These are phyloP conservation scores for Allodekkera sacchari DNA, from an alignment of 805 yeast genomes.

Conservation along the genomic window DNA sequence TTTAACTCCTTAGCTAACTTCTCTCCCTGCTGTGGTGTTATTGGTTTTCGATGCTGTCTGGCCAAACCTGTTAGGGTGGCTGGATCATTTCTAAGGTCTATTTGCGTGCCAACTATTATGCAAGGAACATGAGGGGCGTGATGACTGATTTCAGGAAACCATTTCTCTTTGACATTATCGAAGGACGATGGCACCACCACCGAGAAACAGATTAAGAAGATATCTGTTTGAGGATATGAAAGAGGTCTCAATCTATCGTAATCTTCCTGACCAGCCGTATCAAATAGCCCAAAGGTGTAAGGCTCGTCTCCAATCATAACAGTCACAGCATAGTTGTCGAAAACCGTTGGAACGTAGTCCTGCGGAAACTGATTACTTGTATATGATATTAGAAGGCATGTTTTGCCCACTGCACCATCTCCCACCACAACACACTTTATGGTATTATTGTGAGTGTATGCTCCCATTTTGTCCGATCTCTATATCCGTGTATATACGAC, in stretches of 20 bases:
- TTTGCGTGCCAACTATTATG: slow-evolving; percentile 93
- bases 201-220: slow-evolving; percentile 89
- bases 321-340: slow-evolving; percentile 90
- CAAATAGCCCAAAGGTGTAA: slow-evolving; percentile 92
- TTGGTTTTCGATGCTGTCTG: slow-evolving; percentile 84
- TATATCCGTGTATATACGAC: too few species aligned
- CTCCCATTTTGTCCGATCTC: too few species aligned
- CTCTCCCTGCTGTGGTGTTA: slow-evolving; percentile 81
- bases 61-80: slow-evolving; percentile 82
- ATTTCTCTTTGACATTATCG: slow-evolving; percentile 95
- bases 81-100: slow-evolving; percentile 90
- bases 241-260: slow-evolving; percentile 95
- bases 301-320: slow-evolving; percentile 98
- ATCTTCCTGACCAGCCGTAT: slow-evolving; percentile 99
- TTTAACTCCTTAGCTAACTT: slow-evolving; percentile 87
- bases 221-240: slow-evolving; percentile 95
- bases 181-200: slow-evolving; percentile 96
- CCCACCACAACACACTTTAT: slow-evolving; percentile 98
- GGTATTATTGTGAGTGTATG: slow-evolving; percentile 49
- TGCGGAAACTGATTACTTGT: slow-evolving; percentile 97
- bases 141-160: slow-evolving; percentile 96
- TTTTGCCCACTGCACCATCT: slow-evolving; percentile 99
- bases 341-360: slow-evolving; percentile 97
- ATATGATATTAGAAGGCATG: slow-evolving; percentile 90
- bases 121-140: slow-evolving; percentile 98